Percentiles rank a stretch among this genome's conserved stretches.
These are phyloP conservation scores for Hyparrhenia diplandra DNA, from an alignment of 176 grass and related monocot species.

Conservation along the genomic window DNA sequence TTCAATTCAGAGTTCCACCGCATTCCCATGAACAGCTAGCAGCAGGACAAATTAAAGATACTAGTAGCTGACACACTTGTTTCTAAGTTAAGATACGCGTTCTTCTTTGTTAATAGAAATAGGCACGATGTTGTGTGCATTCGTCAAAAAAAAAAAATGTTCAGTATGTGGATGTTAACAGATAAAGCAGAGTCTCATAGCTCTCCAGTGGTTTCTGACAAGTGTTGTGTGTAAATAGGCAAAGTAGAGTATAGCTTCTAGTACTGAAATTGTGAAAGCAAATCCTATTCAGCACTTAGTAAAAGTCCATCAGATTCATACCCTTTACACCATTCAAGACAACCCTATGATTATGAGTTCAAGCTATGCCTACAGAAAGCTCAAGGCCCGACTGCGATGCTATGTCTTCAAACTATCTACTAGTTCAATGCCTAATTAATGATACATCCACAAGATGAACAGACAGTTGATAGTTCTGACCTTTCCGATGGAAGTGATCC, in stretches of 20 bases:
- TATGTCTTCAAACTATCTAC: not conserved
- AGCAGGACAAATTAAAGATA: not conserved
- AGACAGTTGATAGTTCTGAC: slow-evolving; percentile 16
- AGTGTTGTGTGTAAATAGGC: not conserved
- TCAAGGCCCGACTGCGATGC: not conserved
- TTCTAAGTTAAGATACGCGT: not conserved
- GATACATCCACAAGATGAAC: not conserved
- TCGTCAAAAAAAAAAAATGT: not conserved
- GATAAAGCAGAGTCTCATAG: not conserved
- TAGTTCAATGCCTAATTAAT: not conserved
- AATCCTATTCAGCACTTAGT: no score
- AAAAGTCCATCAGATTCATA: no score
- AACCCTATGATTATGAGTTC: not conserved
- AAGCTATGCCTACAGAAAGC: not conserved
- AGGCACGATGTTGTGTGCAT: not conserved
- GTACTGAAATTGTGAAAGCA: not conserved
- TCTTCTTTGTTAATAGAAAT: not conserved
- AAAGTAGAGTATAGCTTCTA: not conserved
- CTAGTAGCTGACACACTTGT: not conserved
- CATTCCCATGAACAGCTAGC: not conserved
- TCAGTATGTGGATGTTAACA: not conserved
- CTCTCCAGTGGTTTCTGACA: not conserved
- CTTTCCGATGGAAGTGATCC: slow-evolving; percentile 14
- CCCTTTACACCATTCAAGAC: no score
- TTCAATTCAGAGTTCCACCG: not conserved